Conservation (phyloP, 169 alveolate species). For the Ichthyophthirius multifiliis region DNA sequence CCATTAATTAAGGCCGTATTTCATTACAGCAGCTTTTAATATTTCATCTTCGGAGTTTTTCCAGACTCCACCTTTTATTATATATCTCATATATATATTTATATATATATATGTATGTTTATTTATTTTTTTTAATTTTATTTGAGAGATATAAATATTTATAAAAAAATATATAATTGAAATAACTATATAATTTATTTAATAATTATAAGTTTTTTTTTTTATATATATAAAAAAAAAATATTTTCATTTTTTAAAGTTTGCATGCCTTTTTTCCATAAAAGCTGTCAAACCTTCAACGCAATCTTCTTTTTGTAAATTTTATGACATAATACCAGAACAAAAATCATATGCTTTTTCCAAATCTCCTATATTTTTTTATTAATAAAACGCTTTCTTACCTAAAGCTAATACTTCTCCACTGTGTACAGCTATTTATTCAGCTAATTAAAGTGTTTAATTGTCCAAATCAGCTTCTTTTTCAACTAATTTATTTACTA, state of each 20-base stretch:
- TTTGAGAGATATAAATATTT: too few relatives aligned
- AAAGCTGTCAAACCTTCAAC: constrained; percentile 5
- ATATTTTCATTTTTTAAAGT: constrained; percentile 3
- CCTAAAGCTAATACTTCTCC: constrained; percentile 8
- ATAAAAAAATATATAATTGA: too few relatives aligned
- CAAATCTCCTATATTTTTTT: not conserved
- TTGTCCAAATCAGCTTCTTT: not conserved
- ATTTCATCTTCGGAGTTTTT: constrained; percentile 99
- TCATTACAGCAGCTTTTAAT: constrained; percentile 99
- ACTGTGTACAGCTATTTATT: constrained; percentile 6
- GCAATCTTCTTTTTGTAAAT: not conserved
- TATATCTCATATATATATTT: constrained; percentile 96
- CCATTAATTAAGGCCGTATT: constrained; percentile 99
- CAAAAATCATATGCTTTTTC: not conserved
- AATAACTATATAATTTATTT: too few relatives aligned
- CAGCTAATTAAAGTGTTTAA: not conserved
- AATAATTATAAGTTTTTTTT: too few relatives aligned
- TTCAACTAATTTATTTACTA: not conserved
- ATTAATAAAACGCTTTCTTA: not conserved
- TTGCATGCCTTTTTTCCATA: constrained; percentile 7
- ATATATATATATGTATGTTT: too few relatives aligned
- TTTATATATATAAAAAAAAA: too few relatives aligned
- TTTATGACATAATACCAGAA: not conserved
- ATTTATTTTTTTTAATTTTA: too few relatives aligned
- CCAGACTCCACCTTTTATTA: constrained; percentile 99